Evolutionary conservation across 371 early-diverging fungal genomes (phyloP).

Genomic region (Circinella minor): DNA sequence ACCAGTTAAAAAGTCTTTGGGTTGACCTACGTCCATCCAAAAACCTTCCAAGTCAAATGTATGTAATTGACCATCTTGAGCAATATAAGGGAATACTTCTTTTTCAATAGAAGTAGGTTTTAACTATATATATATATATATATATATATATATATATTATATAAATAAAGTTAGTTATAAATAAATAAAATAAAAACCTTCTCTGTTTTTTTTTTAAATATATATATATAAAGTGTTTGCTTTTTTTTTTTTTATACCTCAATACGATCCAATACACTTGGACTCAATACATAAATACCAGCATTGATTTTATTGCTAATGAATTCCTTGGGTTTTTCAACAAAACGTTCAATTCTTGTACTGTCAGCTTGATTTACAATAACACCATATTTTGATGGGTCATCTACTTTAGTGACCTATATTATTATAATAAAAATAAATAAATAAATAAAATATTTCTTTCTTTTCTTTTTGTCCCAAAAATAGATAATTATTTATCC

Average conservation of each 20-base stretch:
- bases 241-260: constrained; percentile 45
- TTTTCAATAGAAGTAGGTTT: constrained; percentile 98
- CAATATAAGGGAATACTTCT: constrained; percentile 98
- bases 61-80: constrained; percentile 84
- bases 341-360: constrained; percentile 90
- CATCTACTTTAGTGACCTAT: constrained; percentile 96
- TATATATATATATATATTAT: too few species aligned
- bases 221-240: background rate
- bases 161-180: too few species aligned
- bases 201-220: too few species aligned
- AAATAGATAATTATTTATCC: too few species aligned
- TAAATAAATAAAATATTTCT: background rate
- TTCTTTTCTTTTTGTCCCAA: too few species aligned
- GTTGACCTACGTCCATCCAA: constrained; percentile 99
- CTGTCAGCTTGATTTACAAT: constrained; percentile 79
- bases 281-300: constrained; percentile 98
- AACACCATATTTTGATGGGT: constrained; percentile 99
- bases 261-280: constrained; percentile 91
- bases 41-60: constrained; percentile 96
- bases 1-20: constrained; percentile 97
- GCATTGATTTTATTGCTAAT: constrained; percentile 99
- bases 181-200: too few species aligned
- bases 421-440: background rate
- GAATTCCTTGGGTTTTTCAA: constrained; percentile 98
- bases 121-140: constrained; percentile 60